A percentile compares a stretch with the other conserved stretches of the same genome.
These are phyloP conservation scores for Acanthamoeba castellanii DNA, from an alignment of 208 protist species.

Conservation along the genomic window DNA sequence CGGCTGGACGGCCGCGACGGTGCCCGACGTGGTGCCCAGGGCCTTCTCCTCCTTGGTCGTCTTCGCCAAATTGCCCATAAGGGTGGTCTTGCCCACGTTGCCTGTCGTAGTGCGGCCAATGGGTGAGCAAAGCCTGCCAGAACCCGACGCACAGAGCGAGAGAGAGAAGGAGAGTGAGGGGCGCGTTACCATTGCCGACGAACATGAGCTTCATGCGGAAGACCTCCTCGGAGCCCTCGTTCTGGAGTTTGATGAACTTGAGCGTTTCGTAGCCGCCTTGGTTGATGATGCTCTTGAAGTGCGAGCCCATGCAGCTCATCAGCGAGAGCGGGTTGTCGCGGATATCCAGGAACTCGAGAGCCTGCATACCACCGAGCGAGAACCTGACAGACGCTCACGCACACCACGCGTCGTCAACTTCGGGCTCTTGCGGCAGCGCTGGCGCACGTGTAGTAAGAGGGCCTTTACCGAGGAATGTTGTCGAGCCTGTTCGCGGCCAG, in stretches of 20 bases:
- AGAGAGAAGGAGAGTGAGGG: neutral
- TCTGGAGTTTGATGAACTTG: constrained; percentile 52
- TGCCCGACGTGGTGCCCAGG: neutral
- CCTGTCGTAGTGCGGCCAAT: neutral
- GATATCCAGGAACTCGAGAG: constrained; percentile 63
- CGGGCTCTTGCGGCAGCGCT: neutral
- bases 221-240: constrained; percentile 18
- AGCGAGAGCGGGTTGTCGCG: constrained; percentile 67
- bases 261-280: constrained; percentile 28
- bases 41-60: constrained; percentile 50
- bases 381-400: neutral
- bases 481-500: constrained; percentile 46
- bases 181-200: constrained; percentile 58
- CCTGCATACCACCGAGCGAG: constrained; percentile 50
- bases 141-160: neutral
- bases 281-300: constrained; percentile 55
- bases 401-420: too few species aligned
- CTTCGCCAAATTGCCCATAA: constrained; percentile 35
- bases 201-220: constrained; percentile 76
- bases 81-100: constrained; percentile 74
- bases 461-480: constrained; percentile 42
- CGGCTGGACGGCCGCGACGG: neutral
- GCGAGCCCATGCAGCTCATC: constrained; percentile 67
- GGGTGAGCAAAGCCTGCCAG: neutral
- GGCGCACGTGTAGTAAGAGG: neutral